Base-by-base conservation (phyloP, 2,329 filamentous ascomycete species). In the Penicillium freii region DNA sequence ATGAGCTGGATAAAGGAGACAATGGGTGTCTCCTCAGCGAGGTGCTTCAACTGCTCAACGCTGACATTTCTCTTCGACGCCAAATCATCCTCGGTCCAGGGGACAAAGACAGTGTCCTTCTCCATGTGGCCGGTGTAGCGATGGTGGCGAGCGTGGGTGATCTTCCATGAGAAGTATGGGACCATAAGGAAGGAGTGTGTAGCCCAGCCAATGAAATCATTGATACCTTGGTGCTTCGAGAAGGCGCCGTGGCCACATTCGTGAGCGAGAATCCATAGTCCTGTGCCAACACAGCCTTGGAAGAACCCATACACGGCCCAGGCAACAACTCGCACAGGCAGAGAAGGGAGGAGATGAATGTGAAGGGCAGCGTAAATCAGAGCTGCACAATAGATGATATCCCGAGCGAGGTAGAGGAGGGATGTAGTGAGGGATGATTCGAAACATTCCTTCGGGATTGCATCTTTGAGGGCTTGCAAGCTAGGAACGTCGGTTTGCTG, bases 111-210 rank as follows among this genome's bases (percentile, higher is more conserved):
- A 70, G 85, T 87, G 70, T 89, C 86, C 76, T 85, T 86, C 57
- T 85, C 81, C 77, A 88, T 85, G 75, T 89, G 82, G 62, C 85
- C 85, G 44, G 84, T 85, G 73, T 84, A 87, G 63, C 82, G 83
- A 76, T 91, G 88, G 74, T 90, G 88, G 50, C 87, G 82, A 58
- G 82, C 81, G 73, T 91, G 88, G 33, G 83, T 86, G 71, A 85
- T 85, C 75, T 88, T 86, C 87, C 87, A 90, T 48, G 83, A 85
- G 77, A 89, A 89, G 76, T 87, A 91, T 4, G 88, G 88, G 2
- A 88, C 86, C 60, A 87, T 72, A 39, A 90, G 79, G 58, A 81
- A 78, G 7, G 84, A 87, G 79, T 90, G 87, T n/a, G 85, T 73
- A 48, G 82, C 70, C 78, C 86, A 87, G 58, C 87, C 87, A 55